Evolutionary conservation across 164 flowering plant genomes (phyloP), one percentile per base, ranked within the genome.

Genomic region (Paratinospora sagittata): DNA sequence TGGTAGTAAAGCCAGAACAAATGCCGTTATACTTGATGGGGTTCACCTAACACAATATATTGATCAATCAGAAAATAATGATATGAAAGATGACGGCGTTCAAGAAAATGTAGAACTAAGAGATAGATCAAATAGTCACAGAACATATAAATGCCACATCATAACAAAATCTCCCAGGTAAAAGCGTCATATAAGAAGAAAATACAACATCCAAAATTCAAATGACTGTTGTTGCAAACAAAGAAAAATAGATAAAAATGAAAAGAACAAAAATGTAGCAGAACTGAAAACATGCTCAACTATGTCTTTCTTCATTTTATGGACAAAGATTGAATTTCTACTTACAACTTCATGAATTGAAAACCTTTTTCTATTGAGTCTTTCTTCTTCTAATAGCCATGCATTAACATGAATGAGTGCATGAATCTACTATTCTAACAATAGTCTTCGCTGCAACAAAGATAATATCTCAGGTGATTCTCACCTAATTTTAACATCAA

Each of bases 1-100:
- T 82, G 47, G 86, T 81, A 57, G 76, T 74, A 12, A 90, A 81
- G 65, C 96, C 81, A n/a, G 95, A 83, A 2, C 78, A 75, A 12
- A 90, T 87, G 78, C 84, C 74, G 34, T 72, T 71, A 71, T 89
- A 88, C 85, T 90, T 94, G 72, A 83, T 67, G n/a, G 93, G 97
- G 72, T 94, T 85, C 74, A 94, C 97, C 97, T 94, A 79, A 23
- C 75, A 70, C 6, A 61, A 37, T 34, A 16, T 33, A 43, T 3
- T 27, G 57, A 63, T 67, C 30, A 67, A 58, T 24, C 41, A 8
- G 30, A 47, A 23, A 49, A 9, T 49, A 33, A 33, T 17, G n/a
- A n/a, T n/a, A n/a, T n/a, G 33, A 36, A 55, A 74, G 1, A 66
- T 27, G 7, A 3, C 27, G 58, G 13, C 33, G 45, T 21, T 30